Conservation (phyloP, 208 protist species). For the Phytomonas sp. region DNA sequence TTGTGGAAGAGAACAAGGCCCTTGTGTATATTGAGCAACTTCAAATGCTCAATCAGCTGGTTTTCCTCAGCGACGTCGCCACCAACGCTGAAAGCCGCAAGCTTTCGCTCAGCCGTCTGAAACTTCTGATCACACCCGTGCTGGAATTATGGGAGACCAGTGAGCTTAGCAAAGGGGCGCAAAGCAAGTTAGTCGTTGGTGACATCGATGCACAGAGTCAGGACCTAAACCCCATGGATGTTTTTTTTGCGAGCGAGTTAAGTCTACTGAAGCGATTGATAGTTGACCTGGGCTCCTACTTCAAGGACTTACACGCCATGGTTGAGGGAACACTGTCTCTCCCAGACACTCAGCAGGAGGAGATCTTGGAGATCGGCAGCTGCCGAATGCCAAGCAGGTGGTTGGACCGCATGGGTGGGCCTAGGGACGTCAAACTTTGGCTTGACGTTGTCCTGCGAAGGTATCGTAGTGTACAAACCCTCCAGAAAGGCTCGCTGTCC, state of each 20-base stretch:
- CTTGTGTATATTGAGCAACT: conserved; percentile 54
- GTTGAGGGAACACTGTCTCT: conserved; percentile 85
- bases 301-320: conserved; percentile 58
- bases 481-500: conserved; percentile 24
- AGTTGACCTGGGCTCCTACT: conserved; percentile 42
- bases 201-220: conserved; percentile 8
- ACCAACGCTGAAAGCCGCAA: conserved; percentile 13
- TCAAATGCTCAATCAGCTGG: conserved; percentile 44
- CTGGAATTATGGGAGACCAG: conserved; percentile 79
- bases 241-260: conserved; percentile 90
- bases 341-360: conserved; percentile 35
- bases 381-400: conserved; percentile 81
- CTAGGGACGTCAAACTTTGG: conserved; percentile 70
- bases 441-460: conserved; percentile 61
- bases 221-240: conserved; percentile 70
- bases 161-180: not conserved
- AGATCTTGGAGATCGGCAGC: conserved; percentile 74
- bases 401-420: conserved; percentile 84
- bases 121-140: conserved; percentile 51
- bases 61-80: not conserved
- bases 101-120: no score
- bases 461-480: conserved; percentile 34
- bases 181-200: conserved; percentile 8
- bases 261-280: conserved; percentile 57
- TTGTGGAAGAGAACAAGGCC: conserved; percentile 78